Evolutionary conservation across 352 stramenopile genomes (phyloP), one percentile per base, ranked within the genome.

Genomic region (Phytophthora parvispora): DNA sequence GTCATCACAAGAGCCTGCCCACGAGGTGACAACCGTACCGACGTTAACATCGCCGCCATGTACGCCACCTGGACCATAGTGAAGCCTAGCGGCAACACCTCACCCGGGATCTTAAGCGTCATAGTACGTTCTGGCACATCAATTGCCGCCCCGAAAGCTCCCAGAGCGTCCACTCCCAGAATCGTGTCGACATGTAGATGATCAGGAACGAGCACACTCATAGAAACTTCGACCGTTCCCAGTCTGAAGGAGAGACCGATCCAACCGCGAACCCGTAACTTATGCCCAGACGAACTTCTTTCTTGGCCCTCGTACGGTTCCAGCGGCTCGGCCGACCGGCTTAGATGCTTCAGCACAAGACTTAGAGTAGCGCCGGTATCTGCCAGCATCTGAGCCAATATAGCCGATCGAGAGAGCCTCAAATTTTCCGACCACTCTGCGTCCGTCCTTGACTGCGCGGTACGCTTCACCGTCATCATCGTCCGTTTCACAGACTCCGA

Each of bases 361-460:
- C 55, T 62, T n/a, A 62, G n/a, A 6, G 55, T 43, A 13, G 40
- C 54, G 18, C 40, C 38, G 2, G 54, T 62, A 38, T 62, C 55
- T 1, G 40, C 55, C 15, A 62, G 28, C 9, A 58, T 58, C 22
- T 22, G 29, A 20, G 51, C 47, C 28, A 32, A 58, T 58, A 43
- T 12, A 58, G 7, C 51, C 51, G 3, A 7, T 15, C 5, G 51
- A 58, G 9, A 58, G 20, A 18, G 51, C 51, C 18, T 58, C 31
- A 27, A 58, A 58, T 10, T 43, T 58, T 4, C 51, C 31, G 0
- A 58, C 51, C 4, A 47, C 32, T 6, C 51, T 22, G 1, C 32
- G n/a, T 28, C 32, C 32, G 3, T 29, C 22, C 9, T 13, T 4
- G 2, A 59, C 51, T 0, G 22, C 49, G 6, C 36, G 27, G 3